phyloP scores from a whole-genome alignment of 2,329 filamentous ascomycete species.

The Trichoderma sp. region DNA sequence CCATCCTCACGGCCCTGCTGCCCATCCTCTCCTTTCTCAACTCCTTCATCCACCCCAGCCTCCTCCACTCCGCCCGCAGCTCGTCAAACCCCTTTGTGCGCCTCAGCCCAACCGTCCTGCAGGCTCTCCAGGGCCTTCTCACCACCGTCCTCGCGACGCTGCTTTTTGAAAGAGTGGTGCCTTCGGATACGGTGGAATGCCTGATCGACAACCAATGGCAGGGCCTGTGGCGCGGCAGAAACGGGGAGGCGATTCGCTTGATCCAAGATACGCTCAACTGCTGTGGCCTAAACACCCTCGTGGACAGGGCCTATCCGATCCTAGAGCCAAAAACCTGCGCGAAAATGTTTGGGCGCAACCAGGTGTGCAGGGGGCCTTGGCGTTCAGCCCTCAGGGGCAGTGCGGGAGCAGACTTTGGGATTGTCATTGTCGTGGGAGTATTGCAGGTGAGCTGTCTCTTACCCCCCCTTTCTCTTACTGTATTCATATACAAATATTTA shows the following conservation, averaged over 20 bases:
- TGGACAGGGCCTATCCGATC: conserved; percentile 67
- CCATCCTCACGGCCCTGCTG: conserved; percentile 43
- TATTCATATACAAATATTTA: background rate
- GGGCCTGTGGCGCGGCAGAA: conserved; percentile 52
- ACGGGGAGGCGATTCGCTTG: conserved; percentile 51
- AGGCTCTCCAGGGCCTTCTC: conserved; percentile 46
- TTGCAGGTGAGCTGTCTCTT: conserved; percentile 51
- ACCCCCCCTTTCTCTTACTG: background rate
- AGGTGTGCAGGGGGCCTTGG: conserved; percentile 58
- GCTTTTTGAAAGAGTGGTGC: conserved; percentile 40
- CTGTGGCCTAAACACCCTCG: conserved; percentile 62
- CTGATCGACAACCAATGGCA: conserved; percentile 59
- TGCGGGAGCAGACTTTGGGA: conserved; percentile 56
- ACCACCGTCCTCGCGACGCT: conserved; percentile 49
- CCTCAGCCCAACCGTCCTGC: conserved; percentile 40
- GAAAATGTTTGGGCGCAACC: conserved; percentile 47
- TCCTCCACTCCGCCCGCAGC: conserved; percentile 33
- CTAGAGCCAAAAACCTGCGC: conserved; percentile 45
- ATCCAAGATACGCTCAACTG: conserved; percentile 69
- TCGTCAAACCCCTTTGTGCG: conserved; percentile 28
- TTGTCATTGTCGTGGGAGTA: conserved; percentile 55
- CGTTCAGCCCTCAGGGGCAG: conserved; percentile 54
- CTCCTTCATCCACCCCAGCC: conserved; percentile 39
- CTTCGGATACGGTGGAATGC: conserved; percentile 48
- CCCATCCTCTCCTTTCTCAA: conserved; percentile 45